Evolutionary conservation across 1,284 basidiomycete species (phyloP).

Genomic region (Leccinum fuscescens): DNA sequence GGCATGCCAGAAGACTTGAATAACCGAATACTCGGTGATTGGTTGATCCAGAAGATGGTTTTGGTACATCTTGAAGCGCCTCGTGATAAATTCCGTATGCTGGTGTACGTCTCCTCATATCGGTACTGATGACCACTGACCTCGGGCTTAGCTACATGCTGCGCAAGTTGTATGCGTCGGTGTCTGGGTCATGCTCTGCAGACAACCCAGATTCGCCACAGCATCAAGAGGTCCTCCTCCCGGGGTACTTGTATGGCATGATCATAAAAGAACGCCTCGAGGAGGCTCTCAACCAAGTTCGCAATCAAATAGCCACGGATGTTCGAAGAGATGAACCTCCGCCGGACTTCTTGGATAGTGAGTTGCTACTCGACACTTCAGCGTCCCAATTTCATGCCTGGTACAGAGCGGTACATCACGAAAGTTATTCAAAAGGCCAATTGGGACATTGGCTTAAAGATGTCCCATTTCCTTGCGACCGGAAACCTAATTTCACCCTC

Average conservation of each 20-base stretch:
- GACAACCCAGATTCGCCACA: constrained; percentile 99
- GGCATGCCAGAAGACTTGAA: constrained; percentile 93
- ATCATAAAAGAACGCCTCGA: constrained; percentile 98
- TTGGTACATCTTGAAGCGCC: constrained; percentile 88
- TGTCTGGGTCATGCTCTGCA: constrained; percentile 87
- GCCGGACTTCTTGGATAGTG: constrained; percentile 87
- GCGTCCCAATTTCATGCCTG: constrained; percentile 8
- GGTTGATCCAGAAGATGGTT: constrained; percentile 83
- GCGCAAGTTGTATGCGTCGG: constrained; percentile 91
- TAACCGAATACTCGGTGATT: constrained; percentile 72
- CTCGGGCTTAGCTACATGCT: constrained; percentile 78
- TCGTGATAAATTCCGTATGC: constrained; percentile 95
- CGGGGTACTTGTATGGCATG: constrained; percentile 92
- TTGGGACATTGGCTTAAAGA: constrained; percentile 88
- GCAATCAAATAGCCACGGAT: constrained; percentile 73
- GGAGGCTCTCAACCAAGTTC: constrained; percentile 80
- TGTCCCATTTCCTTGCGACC: constrained; percentile 96
- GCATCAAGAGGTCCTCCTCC: constrained; percentile 96
- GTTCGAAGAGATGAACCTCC: constrained; percentile 68
- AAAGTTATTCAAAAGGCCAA: constrained; percentile 80
- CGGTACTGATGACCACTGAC: constrained; percentile 14
- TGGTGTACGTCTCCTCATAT: constrained; percentile 57
- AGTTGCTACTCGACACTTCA: constrained; percentile 29
- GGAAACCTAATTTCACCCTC: constrained; percentile 95
- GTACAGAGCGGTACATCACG: constrained; percentile 76